These are phyloP conservation scores for Podaxis mareebaensis DNA, from an alignment of 768 basidiomycete genomes.

Conservation along the genomic window DNA sequence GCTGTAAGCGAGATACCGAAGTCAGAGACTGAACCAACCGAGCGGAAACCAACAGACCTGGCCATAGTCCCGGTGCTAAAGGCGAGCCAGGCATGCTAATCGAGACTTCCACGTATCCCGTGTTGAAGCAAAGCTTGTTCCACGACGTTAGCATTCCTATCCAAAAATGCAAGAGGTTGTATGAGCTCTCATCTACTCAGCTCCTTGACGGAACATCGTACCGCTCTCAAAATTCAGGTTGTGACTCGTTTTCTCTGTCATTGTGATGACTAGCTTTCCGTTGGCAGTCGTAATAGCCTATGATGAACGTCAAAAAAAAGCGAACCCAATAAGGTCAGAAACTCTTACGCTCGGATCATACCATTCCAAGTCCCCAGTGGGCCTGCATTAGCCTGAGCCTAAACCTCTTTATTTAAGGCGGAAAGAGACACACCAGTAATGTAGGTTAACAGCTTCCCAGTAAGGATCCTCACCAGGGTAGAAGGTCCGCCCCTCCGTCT, in stretches of 20 bases:
- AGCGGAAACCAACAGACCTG: slow-evolving; percentile 36
- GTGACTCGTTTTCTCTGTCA: slow-evolving; percentile 65
- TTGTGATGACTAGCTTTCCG: slow-evolving; percentile 77
- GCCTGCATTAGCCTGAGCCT: slow-evolving; percentile 31
- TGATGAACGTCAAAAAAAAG: slow-evolving; percentile 11
- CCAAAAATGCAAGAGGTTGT: background rate
- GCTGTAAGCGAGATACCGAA: slow-evolving; percentile 29
- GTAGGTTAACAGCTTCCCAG: slow-evolving; percentile 80
- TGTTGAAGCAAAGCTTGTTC: slow-evolving; percentile 93
- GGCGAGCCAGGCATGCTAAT: slow-evolving; percentile 67
- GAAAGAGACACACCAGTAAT: slow-evolving; percentile 63
- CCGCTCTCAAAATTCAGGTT: slow-evolving; percentile 82
- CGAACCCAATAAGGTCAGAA: background rate
- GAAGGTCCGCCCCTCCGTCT: slow-evolving; percentile 55
- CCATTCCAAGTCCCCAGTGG: slow-evolving; percentile 80
- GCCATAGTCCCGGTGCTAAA: slow-evolving; percentile 73
- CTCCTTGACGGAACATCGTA: slow-evolving; percentile 26
- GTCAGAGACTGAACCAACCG: background rate
- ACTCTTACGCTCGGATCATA: slow-evolving; percentile 63
- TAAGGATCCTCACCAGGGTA: slow-evolving; percentile 77
- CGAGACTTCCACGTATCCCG: slow-evolving; percentile 79
- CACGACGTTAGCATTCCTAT: slow-evolving; percentile 76
- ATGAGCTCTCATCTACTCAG: background rate
- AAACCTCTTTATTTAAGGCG: background rate
- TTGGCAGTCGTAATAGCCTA: slow-evolving; percentile 67